Percentiles rank a stretch among this genome's conserved stretches.
phyloP scores from a whole-genome alignment of 1,284 basidiomycete species.

The Tylopilus orsonianus region DNA sequence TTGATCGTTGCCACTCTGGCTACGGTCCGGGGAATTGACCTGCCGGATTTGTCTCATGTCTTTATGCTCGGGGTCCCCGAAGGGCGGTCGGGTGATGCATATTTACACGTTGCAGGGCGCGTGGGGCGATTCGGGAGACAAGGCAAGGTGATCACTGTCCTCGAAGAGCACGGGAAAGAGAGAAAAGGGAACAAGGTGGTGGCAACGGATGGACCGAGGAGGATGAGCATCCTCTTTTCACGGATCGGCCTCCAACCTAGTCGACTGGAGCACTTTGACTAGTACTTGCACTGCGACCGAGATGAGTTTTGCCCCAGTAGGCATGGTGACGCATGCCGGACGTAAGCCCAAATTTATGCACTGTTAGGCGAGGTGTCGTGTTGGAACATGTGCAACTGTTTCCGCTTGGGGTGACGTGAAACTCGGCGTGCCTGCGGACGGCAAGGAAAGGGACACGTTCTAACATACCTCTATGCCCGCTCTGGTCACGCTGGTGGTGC shows the following conservation, averaged over 20 bases:
- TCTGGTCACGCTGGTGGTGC: neutral
- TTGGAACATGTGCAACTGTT: conserved; percentile 1
- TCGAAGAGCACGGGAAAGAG: conserved; percentile 40
- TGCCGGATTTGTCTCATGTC: conserved; percentile 69
- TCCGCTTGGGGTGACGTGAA: conserved; percentile 20
- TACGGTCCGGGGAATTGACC: conserved; percentile 68
- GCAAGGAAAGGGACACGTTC: conserved; percentile 11
- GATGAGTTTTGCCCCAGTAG: neutral
- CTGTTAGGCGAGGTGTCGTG: neutral
- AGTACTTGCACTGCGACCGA: neutral
- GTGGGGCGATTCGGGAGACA: conserved; percentile 67
- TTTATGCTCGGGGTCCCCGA: conserved; percentile 66
- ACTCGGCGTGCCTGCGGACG: conserved; percentile 26
- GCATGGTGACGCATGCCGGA: conserved; percentile 10
- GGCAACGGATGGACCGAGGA: conserved; percentile 39
- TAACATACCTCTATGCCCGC: conserved; percentile 12
- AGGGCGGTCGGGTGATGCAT: conserved; percentile 53
- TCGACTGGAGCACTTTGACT: conserved; percentile 50
- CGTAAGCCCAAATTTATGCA: neutral
- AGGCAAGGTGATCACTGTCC: conserved; percentile 62
- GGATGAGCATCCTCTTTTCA: conserved; percentile 48
- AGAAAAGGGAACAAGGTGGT: conserved; percentile 30
- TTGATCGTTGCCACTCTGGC: conserved; percentile 68
- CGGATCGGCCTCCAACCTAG: conserved; percentile 40
- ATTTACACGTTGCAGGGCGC: conserved; percentile 72